A percentile compares a stretch with the other conserved stretches of the same genome.
phyloP scores from a whole-genome alignment of 2,329 filamentous ascomycete genomes.

The Colletotrichum godetiae region DNA sequence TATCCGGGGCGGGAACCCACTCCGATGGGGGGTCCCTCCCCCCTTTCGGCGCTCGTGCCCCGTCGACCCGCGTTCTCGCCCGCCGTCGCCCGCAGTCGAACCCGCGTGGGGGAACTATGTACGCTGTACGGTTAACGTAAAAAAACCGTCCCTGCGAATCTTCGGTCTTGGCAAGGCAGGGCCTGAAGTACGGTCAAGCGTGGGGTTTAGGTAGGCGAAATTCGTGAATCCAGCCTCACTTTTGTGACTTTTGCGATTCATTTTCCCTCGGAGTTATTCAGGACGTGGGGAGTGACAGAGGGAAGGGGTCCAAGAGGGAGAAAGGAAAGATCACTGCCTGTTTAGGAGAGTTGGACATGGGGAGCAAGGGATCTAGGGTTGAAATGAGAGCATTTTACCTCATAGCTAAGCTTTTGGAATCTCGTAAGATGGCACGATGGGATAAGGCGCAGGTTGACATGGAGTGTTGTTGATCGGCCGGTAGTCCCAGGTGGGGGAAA shows the following conservation, averaged over 20 bases:
- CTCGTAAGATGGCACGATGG: too few relatives aligned
- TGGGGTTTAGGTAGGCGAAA: not conserved
- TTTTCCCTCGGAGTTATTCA: not conserved
- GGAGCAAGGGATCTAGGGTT: too few relatives aligned
- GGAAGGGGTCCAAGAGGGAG: not conserved
- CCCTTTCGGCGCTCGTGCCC: conserved; percentile 1
- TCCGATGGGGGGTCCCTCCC: not conserved
- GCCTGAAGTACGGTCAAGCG: conserved; percentile 24
- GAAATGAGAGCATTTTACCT: too few relatives aligned
- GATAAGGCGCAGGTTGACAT: too few relatives aligned
- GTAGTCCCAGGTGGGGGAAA: not conserved
- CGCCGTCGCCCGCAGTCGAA: too few relatives aligned
- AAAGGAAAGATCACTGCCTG: not conserved
- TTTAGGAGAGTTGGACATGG: too few relatives aligned
- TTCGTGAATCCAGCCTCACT: not conserved
- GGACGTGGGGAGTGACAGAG: not conserved
- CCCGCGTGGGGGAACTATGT: not conserved
- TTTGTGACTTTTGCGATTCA: not conserved
- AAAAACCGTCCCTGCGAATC: not conserved
- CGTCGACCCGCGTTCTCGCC: not conserved
- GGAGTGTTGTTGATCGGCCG: too few relatives aligned
- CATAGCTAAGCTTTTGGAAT: too few relatives aligned
- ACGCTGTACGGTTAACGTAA: not conserved
- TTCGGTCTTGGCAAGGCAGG: conserved; percentile 20
- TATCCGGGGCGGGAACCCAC: not conserved